Evolutionary conservation across 768 basidiomycete genomes (phyloP).

Genomic region (Gloeostereum incarnatum): DNA sequence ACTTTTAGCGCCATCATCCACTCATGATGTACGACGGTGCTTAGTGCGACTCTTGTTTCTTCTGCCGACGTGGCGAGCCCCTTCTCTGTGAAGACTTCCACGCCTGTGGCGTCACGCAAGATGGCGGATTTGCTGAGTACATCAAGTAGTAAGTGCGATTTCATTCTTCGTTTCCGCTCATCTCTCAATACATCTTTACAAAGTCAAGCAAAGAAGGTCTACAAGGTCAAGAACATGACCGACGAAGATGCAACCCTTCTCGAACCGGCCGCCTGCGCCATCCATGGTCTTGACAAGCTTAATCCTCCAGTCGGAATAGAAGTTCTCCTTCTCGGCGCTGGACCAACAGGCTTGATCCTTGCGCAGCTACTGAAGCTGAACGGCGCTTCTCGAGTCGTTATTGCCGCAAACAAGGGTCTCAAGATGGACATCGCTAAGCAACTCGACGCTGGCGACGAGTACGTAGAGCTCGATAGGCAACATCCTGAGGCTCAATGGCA

Average conservation of each 20-base stretch:
- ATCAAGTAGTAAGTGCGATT: constrained; percentile 75
- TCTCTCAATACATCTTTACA: constrained; percentile 9
- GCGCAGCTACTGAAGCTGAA: constrained; percentile 72
- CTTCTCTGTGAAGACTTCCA: constrained; percentile 82
- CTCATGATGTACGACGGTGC: constrained; percentile 5
- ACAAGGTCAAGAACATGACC: constrained; percentile 80
- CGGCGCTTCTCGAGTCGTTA: constrained; percentile 58
- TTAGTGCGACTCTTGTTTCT: constrained; percentile 81
- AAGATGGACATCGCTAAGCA: constrained; percentile 70
- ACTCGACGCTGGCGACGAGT: constrained; percentile 62
- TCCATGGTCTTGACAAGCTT: constrained; percentile 88
- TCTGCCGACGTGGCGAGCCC: constrained; percentile 76
- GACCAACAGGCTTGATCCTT: constrained; percentile 73
- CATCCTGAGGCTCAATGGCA: constrained; percentile 61
- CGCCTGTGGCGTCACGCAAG: constrained; percentile 67
- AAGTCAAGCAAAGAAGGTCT: constrained; percentile 66
- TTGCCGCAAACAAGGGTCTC: constrained; percentile 70
- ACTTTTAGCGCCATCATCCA: constrained; percentile 1
- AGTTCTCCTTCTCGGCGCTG: constrained; percentile 82
- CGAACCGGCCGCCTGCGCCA: constrained; percentile 86
- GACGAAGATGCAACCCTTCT: constrained; percentile 85
- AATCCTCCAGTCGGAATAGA: constrained; percentile 75
- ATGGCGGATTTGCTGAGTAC: constrained; percentile 89
- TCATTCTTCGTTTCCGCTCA: constrained; percentile 13
- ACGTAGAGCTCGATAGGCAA: constrained; percentile 62